phyloP scores from a whole-genome alignment of 495 filamentous ascomycete species.

The Aspergillus mulundensis region DNA sequence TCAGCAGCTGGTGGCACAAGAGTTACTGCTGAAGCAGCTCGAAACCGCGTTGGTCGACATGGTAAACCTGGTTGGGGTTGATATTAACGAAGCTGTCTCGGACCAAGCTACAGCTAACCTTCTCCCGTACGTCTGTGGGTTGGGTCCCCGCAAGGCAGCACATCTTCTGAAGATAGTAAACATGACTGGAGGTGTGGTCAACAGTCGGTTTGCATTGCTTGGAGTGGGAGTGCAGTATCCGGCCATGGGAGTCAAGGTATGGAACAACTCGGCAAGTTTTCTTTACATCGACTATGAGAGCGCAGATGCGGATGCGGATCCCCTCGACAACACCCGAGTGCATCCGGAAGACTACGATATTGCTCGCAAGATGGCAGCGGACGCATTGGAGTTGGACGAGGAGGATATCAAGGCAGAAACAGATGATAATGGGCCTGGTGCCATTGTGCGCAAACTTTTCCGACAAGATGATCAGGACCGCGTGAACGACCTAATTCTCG shows the following conservation, averaged over 20 bases:
- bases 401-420: constrained; percentile 95
- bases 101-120: constrained; percentile 79
- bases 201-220: constrained; percentile 76
- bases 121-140: constrained; percentile 84
- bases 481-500: constrained; percentile 91
- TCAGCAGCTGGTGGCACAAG: constrained; percentile 80
- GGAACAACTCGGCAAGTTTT: constrained; percentile 96
- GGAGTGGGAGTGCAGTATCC: constrained; percentile 78
- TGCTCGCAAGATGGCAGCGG: constrained; percentile 95
- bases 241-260: constrained; percentile 84
- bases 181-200: constrained; percentile 77
- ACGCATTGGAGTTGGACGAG: constrained; percentile 92
- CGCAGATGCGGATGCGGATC: constrained; percentile 72
- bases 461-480: constrained; percentile 88
- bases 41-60: constrained; percentile 96
- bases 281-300: constrained; percentile 82
- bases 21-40: constrained; percentile 77
- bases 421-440: constrained; percentile 79
- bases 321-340: constrained; percentile 91
- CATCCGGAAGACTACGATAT: constrained; percentile 98
- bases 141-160: constrained; percentile 88
- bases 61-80: constrained; percentile 93
- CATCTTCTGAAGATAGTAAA: constrained; percentile 87
- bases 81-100: constrained; percentile 83
- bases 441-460: constrained; percentile 87